phyloP scores from a whole-genome alignment of 495 filamentous ascomycete genomes.

The Xeromyces bisporus region DNA sequence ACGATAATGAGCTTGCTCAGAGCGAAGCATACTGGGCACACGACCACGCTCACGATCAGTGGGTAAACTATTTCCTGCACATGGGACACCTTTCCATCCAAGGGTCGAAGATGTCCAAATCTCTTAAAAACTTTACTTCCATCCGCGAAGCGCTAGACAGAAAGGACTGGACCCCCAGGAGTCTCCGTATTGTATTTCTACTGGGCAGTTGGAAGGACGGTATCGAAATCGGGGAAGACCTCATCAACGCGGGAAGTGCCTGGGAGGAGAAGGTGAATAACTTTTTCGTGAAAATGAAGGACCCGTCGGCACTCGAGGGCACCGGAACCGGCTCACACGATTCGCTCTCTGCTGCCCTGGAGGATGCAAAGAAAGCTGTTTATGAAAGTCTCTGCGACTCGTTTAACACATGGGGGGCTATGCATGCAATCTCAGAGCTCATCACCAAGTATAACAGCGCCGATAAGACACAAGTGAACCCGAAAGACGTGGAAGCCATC shows the following conservation, averaged over 20 bases:
- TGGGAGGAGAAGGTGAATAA: constrained; percentile 81
- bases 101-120: constrained; percentile 91
- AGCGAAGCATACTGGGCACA: constrained; percentile 68
- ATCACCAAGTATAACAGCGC: constrained; percentile 54
- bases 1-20: constrained; percentile 92
- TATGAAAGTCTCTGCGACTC: constrained; percentile 63
- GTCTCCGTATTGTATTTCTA: constrained; percentile 73
- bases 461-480: constrained; percentile 40
- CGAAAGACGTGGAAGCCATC: constrained; percentile 38
- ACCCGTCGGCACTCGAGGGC: constrained; percentile 23
- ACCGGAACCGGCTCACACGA: constrained; percentile 14
- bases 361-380: constrained; percentile 45
- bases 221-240: constrained; percentile 74
- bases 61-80: constrained; percentile 94
- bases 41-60: constrained; percentile 39
- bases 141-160: constrained; percentile 65
- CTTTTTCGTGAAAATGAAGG: constrained; percentile 68
- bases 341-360: constrained; percentile 29
- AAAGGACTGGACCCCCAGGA: constrained; percentile 65
- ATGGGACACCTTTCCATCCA: constrained; percentile 87
- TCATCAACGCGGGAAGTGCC: constrained; percentile 49
- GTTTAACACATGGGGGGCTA: constrained; percentile 68
- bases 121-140: constrained; percentile 92
- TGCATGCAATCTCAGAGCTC: constrained; percentile 57
- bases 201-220: constrained; percentile 80